Percentiles rank a stretch among this genome's conserved stretches.
phyloP scores from a whole-genome alignment of 1,139 yeast species.

The Pichia kudriavzevii region DNA sequence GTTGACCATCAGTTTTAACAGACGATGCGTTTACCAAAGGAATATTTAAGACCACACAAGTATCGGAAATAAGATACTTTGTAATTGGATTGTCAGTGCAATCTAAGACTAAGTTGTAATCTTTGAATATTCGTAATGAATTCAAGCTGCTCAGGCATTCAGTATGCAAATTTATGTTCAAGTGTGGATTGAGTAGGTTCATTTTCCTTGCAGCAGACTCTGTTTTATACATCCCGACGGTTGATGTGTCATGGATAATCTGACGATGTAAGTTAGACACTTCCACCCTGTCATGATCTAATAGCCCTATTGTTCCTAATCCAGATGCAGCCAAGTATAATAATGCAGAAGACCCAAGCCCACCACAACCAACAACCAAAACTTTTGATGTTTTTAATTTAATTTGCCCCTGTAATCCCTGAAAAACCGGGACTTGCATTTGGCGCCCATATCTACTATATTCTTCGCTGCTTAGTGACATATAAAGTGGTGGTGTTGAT shows the following conservation, averaged over 20 bases:
- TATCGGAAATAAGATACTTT: slow-evolving; percentile 82
- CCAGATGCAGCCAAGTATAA: slow-evolving; percentile 86
- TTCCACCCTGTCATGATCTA: slow-evolving; percentile 83
- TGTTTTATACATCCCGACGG: slow-evolving; percentile 66
- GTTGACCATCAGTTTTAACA: slow-evolving; percentile 83
- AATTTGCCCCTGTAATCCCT: slow-evolving; percentile 47
- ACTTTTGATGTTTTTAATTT: slow-evolving; percentile 50
- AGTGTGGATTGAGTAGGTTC: slow-evolving; percentile 56
- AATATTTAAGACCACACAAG: slow-evolving; percentile 58
- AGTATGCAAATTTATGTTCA: slow-evolving; percentile 45
- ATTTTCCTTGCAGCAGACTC: slow-evolving; percentile 63
- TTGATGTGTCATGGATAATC: slow-evolving; percentile 61
- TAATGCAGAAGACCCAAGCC: slow-evolving; percentile 89
- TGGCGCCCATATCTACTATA: slow-evolving; percentile 86
- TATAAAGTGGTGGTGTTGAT: slow-evolving; percentile 15
- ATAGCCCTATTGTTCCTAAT: slow-evolving; percentile 74
- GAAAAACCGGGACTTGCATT: slow-evolving; percentile 80
- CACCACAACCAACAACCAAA: slow-evolving; percentile 92
- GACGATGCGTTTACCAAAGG: slow-evolving; percentile 92
- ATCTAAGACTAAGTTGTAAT: slow-evolving; percentile 74
- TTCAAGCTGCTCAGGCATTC: slow-evolving; percentile 46
- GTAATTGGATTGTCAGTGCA: slow-evolving; percentile 93
- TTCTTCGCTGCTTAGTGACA: slow-evolving; percentile 43
- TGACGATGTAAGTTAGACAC: slow-evolving; percentile 84
- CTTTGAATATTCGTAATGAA: slow-evolving; percentile 53